phyloP scores from a whole-genome alignment of 2,329 filamentous ascomycete genomes.

The Laburnicola sp. region DNA sequence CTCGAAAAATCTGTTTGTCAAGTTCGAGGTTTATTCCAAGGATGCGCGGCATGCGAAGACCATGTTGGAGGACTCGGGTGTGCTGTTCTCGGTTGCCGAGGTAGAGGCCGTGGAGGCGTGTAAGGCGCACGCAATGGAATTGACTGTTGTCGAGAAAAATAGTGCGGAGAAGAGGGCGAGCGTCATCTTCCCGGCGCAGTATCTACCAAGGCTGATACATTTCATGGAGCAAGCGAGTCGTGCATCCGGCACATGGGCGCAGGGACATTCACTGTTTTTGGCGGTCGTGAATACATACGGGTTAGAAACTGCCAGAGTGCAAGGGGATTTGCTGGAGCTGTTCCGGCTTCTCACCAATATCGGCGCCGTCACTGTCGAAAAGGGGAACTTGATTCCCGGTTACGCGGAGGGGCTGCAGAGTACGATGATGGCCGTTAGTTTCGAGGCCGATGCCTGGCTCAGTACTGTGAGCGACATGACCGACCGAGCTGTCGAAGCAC shows the following conservation, averaged over 20 bases:
- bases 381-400: constrained; percentile 24
- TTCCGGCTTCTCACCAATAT: constrained; percentile 34
- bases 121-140: constrained; percentile 31
- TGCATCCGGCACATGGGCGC: constrained; percentile 28
- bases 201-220: constrained; percentile 40
- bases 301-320: constrained; percentile 28
- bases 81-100: constrained; percentile 30
- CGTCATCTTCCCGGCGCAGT: constrained; percentile 41
- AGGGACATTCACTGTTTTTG: constrained; percentile 25
- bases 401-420: constrained; percentile 29
- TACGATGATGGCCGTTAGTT: constrained; percentile 21
- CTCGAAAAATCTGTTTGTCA: constrained; percentile 35
- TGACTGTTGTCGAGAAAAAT: constrained; percentile 34
- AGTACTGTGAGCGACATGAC: constrained; percentile 19
- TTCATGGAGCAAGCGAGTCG: constrained; percentile 35
- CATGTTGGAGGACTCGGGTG: constrained; percentile 36
- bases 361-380: constrained; percentile 22
- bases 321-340: constrained; percentile 39
- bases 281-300: constrained; percentile 29
- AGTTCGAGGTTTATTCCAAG: constrained; percentile 28
- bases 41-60: constrained; percentile 38
- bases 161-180: constrained; percentile 30
- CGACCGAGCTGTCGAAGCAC: constrained; percentile 24
- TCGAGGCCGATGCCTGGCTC: constrained; percentile 25
- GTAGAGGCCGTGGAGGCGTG: constrained; percentile 12